phyloP scores from a whole-genome alignment of 352 stramenopile species.

The Blastocystis sp. region DNA sequence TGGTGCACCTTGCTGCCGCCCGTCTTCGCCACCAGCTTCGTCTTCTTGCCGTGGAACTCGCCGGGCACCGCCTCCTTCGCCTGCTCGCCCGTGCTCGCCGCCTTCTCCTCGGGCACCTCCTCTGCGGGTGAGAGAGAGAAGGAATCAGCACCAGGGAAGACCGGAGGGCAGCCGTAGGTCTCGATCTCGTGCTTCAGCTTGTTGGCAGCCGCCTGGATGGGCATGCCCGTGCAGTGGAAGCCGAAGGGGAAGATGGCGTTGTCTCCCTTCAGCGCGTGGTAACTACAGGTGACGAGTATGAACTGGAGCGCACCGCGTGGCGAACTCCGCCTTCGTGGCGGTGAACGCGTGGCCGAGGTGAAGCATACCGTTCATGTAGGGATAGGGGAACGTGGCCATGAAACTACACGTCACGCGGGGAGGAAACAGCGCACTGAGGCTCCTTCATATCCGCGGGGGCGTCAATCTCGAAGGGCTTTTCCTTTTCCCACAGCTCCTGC shows the following conservation, averaged over 20 bases:
- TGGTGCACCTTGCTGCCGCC: constrained; percentile 89
- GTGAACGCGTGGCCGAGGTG: constrained; percentile 96
- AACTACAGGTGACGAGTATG: constrained; percentile 72
- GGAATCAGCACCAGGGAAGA: constrained; percentile 79
- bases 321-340: constrained; percentile 94
- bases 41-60: constrained; percentile 89
- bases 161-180: constrained; percentile 85
- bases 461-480: constrained; percentile 65
- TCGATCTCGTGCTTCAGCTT: constrained; percentile 96
- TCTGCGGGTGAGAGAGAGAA: not conserved
- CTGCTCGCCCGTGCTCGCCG: constrained; percentile 70
- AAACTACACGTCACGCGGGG: constrained; percentile 77
- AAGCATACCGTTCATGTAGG: constrained; percentile 99
- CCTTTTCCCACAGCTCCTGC: constrained; percentile 62
- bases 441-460: constrained; percentile 56
- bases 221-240: constrained; percentile 99
- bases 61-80: constrained; percentile 73
- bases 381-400: constrained; percentile 98
- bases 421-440: not conserved
- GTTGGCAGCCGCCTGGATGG: constrained; percentile 97
- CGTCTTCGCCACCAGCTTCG: constrained; percentile 94
- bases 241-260: constrained; percentile 98
- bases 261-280: constrained; percentile 93
- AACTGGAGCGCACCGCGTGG: constrained; percentile 76
- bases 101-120: constrained; percentile 72